phyloP scores from a whole-genome alignment of 1,284 basidiomycete genomes.

The Pulveroboletus sp. region DNA sequence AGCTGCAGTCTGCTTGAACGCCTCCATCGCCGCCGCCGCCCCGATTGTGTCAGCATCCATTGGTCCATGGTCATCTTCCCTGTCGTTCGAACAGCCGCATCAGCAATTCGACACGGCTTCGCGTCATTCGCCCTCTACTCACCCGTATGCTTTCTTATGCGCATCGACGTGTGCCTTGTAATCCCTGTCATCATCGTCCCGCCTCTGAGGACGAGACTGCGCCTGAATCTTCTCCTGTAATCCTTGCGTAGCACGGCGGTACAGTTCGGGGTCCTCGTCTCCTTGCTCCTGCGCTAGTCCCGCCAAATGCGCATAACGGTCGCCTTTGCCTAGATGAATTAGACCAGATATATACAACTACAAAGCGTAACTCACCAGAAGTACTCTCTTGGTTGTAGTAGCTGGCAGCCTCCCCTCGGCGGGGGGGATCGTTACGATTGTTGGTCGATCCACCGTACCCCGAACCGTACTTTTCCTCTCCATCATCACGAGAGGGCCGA shows the following conservation, averaged over 20 bases:
- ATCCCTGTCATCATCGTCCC: conserved; percentile 5
- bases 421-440: conserved; percentile 3
- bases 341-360: neutral
- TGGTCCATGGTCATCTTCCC: conserved; percentile 26
- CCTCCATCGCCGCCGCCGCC: conserved; percentile 35
- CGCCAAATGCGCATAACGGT: conserved; percentile 26
- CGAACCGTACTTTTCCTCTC: conserved; percentile 10
- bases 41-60: conserved; percentile 34
- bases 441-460: conserved; percentile 10
- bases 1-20: conserved; percentile 32
- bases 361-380: conserved; percentile 9
- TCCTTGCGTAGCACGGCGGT: conserved; percentile 26
- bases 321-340: conserved; percentile 20
- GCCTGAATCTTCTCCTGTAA: conserved; percentile 26
- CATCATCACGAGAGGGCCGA: too few species aligned
- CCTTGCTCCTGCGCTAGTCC: conserved; percentile 22
- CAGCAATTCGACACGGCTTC: neutral
- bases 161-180: conserved; percentile 28
- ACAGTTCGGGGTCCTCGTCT: conserved; percentile 23
- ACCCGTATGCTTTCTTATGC: conserved; percentile 38
- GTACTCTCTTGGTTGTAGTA: conserved; percentile 23
- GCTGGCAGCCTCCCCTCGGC: conserved; percentile 24
- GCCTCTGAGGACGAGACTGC: conserved; percentile 3
- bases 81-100: conserved; percentile 4
- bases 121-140: conserved; percentile 2